These are phyloP conservation scores for Fusarium scirpi DNA, from an alignment of 2,329 filamentous ascomycete species.

Conservation along the genomic window DNA sequence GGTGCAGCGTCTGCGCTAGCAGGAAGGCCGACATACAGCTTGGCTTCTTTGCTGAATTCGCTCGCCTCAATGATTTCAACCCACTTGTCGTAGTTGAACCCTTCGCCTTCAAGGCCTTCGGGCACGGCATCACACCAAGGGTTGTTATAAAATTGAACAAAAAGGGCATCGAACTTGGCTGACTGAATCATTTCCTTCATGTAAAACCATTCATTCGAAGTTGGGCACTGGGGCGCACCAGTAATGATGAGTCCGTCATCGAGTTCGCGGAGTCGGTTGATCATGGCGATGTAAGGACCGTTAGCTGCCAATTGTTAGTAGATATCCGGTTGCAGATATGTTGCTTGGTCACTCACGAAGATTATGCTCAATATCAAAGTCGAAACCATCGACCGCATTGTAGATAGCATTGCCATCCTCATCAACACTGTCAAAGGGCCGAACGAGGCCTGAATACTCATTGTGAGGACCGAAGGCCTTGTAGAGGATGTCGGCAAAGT, in stretches of 20 bases:
- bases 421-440: constrained; percentile 54
- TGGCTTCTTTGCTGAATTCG: constrained; percentile 54
- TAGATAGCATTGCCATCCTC: constrained; percentile 40
- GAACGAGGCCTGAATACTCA: constrained; percentile 49
- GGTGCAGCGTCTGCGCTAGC: constrained; percentile 46
- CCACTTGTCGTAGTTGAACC: constrained; percentile 61
- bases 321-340: not conserved
- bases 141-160: constrained; percentile 65
- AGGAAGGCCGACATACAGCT: constrained; percentile 61
- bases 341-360: constrained; percentile 46
- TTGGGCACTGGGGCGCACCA: constrained; percentile 60
- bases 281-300: constrained; percentile 55
- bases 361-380: constrained; percentile 56
- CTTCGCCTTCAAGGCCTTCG: constrained; percentile 42
- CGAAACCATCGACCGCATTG: constrained; percentile 56
- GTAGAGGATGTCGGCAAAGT: constrained; percentile 56
- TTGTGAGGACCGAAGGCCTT: constrained; percentile 54
- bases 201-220: constrained; percentile 44
- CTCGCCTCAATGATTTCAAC: constrained; percentile 50
- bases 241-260: constrained; percentile 54
- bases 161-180: constrained; percentile 57
- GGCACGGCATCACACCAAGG: constrained; percentile 52
- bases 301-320: constrained; percentile 45
- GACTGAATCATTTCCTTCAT: constrained; percentile 56
- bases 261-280: constrained; percentile 51